Evolutionary conservation across 225 moss, liverwort and hornwort species (phyloP).

Genomic region (Lunularia cruciata): DNA sequence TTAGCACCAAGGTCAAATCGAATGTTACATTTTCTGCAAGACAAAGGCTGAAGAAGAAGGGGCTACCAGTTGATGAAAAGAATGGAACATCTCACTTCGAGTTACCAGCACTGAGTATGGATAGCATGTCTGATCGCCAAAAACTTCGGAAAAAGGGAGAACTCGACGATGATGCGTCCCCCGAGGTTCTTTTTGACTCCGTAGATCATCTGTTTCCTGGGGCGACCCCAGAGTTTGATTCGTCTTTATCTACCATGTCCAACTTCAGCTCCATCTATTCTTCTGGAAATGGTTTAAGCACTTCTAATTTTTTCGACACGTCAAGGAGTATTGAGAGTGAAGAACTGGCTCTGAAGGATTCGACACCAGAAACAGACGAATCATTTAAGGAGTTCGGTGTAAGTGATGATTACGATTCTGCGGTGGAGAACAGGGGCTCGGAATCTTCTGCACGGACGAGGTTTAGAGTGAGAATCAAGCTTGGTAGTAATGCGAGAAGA

Average conservation of each 20-base stretch:
- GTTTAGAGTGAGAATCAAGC: conserved; percentile 62
- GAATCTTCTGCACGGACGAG: conserved; percentile 17
- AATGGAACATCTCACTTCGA: conserved; percentile 4
- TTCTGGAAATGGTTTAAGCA: neutral
- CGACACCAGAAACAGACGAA: neutral
- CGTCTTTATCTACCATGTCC: conserved; percentile 24
- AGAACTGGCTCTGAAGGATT: neutral
- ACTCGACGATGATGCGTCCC: conserved; percentile 10
- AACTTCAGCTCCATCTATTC: neutral
- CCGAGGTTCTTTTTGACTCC: conserved; percentile 66
- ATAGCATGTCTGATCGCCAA: conserved; percentile 62
- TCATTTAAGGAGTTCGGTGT: neutral
- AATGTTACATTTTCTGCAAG: conserved; percentile 75
- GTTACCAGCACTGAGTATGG: neutral
- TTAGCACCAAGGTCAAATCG: conserved; percentile 54
- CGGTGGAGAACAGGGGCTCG: conserved; percentile 3
- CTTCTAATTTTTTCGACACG: neutral
- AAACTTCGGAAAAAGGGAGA: conserved; percentile 56
- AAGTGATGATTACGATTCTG: conserved; percentile 21
- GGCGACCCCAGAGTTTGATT: conserved; percentile 47
- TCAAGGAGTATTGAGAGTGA: conserved; percentile 2
- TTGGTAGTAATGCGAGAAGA: conserved; percentile 64
- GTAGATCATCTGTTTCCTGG: conserved; percentile 81
- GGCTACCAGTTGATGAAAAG: conserved; percentile 1
- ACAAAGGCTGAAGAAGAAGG: conserved; percentile 62